phyloP scores from a whole-genome alignment of 345 rosid genomes.

The Kernera saxatilis region DNA sequence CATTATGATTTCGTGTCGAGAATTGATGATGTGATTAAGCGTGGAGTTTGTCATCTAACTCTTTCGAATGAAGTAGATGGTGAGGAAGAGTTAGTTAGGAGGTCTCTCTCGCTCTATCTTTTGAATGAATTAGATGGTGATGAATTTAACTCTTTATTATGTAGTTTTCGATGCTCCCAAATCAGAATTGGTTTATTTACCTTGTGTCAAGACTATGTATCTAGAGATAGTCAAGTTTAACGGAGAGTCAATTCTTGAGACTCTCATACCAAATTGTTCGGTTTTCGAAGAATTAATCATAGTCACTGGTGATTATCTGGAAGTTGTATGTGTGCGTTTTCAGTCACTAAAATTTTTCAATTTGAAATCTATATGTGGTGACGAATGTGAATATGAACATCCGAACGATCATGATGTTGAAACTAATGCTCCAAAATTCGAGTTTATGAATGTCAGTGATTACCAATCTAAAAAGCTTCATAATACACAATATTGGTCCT shows the following conservation, averaged over 20 bases:
- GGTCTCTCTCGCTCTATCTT: not conserved
- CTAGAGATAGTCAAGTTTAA: not conserved
- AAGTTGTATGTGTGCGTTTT: not conserved
- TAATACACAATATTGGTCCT: too few relatives aligned
- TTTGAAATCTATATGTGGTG: not conserved
- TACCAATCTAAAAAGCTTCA: too few relatives aligned
- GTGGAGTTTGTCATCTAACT: not conserved
- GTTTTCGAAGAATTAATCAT: not conserved
- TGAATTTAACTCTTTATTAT: not conserved
- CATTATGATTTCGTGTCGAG: not conserved
- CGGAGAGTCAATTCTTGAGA: not conserved
- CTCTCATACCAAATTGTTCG: not conserved
- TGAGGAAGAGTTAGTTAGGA: not conserved
- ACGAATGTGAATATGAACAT: too few relatives aligned
- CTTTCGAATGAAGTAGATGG: not conserved
- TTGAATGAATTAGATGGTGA: too few relatives aligned
- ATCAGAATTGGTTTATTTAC: not conserved
- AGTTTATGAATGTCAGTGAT: too few relatives aligned
- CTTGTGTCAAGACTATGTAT: not conserved
- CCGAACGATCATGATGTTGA: too few relatives aligned
- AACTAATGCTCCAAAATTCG: too few relatives aligned
- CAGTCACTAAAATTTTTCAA: not conserved
- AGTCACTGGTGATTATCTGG: not conserved
- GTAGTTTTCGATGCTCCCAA: not conserved
- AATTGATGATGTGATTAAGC: not conserved